A percentile compares a stretch with the other conserved stretches of the same genome.
These are phyloP conservation scores for Russula lepida DNA, from an alignment of 768 basidiomycete species.

Conservation along the genomic window DNA sequence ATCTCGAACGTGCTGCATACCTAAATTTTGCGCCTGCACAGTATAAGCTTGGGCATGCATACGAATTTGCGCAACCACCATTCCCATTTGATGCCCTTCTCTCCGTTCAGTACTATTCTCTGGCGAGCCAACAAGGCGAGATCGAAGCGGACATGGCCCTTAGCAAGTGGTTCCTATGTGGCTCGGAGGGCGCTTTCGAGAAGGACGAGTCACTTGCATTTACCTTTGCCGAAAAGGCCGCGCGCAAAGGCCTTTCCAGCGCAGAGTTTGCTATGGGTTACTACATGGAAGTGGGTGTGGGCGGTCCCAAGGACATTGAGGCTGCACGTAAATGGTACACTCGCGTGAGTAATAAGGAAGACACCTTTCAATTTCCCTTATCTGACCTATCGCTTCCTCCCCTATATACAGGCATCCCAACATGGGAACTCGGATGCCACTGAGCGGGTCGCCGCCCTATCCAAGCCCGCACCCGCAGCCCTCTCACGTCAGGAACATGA, in stretches of 20 bases:
- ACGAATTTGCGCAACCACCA: constrained; percentile 82
- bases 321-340: constrained; percentile 74
- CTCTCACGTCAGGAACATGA: constrained; percentile 80
- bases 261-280: constrained; percentile 97
- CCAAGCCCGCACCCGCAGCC: constrained; percentile 48
- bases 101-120: constrained; percentile 82
- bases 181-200: constrained; percentile 65
- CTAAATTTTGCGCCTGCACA: constrained; percentile 80
- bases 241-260: constrained; percentile 59
- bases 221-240: constrained; percentile 86
- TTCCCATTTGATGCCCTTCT: constrained; percentile 84
- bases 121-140: constrained; percentile 80
- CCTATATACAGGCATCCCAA: constrained; percentile 47
- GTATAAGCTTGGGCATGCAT: constrained; percentile 87
- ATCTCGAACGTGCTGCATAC: constrained; percentile 80
- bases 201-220: constrained; percentile 82
- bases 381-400: neutral
- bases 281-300: constrained; percentile 89
- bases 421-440: constrained; percentile 77
- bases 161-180: constrained; percentile 95
- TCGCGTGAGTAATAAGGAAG: constrained; percentile 33
- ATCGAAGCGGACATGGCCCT: constrained; percentile 95
- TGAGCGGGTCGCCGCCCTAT: constrained; percentile 63
- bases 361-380: neutral
- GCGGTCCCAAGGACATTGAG: constrained; percentile 53